Evolutionary conservation across 108 stramenopile species (phyloP), one percentile per base, ranked within the genome.

Genomic region (Cyclotella kingstonii): DNA sequence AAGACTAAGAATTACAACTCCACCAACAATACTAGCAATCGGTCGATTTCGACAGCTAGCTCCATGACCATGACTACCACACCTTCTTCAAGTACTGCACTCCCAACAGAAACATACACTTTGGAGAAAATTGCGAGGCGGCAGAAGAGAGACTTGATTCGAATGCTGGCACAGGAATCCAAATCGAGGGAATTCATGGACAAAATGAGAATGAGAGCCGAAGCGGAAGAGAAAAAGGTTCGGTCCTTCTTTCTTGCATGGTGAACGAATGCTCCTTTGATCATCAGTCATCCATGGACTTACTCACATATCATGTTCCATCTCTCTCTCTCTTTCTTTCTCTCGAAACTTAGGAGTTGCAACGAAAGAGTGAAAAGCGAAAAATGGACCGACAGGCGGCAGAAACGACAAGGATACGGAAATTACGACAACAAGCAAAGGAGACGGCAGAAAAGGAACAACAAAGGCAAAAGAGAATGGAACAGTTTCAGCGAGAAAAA

Each of bases 51-150:
- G n/a, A n/a, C n/a, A n/a, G n/a, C n/a, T n/a, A n/a, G n/a, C n/a
- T n/a, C n/a, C n/a, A n/a, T n/a, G n/a, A n/a, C n/a, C n/a, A n/a
- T n/a, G n/a, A n/a, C n/a, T n/a, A n/a, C n/a, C n/a, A n/a, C n/a
- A n/a, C n/a, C n/a, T n/a, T n/a, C n/a, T n/a, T n/a, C n/a, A n/a
- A n/a, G n/a, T n/a, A n/a, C n/a, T n/a, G n/a, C n/a, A n/a, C n/a
- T n/a, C n/a, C n/a, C n/a, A n/a, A n/a, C n/a, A n/a, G n/a, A n/a
- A n/a, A n/a, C n/a, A n/a, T n/a, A n/a, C n/a, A n/a, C n/a, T n/a
- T 30, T 69, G 14, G 68, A 69, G 57, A 69, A 69, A 51, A 27
- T 69, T 30, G 68, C 58, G n/a, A 25, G 19, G 29, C 45, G 58
- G 19, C 68, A 69, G 42, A 47, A 69, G 33, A 60, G 44, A 31